These are phyloP conservation scores for Anisogramma anomala DNA, from an alignment of 2,329 filamentous ascomycete species.

Conservation along the genomic window DNA sequence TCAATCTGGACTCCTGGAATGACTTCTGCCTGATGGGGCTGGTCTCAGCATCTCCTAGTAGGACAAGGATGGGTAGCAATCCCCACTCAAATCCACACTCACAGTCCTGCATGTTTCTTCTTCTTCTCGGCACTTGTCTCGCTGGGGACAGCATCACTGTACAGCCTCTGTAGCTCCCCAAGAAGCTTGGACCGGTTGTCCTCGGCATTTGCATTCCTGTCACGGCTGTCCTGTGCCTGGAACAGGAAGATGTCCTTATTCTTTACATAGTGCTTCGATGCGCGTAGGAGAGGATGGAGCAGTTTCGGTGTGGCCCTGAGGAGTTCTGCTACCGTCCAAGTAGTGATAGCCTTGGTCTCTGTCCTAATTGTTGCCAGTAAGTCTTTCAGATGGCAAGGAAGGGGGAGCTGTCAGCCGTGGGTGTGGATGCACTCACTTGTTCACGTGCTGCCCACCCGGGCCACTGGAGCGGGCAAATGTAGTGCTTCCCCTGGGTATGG, in stretches of 20 bases:
- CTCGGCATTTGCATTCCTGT: slow-evolving; percentile 38
- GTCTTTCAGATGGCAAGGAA: background rate
- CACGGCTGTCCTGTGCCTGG: slow-evolving; percentile 43
- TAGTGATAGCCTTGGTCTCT: slow-evolving; percentile 47
- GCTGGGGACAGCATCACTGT: slow-evolving; percentile 33
- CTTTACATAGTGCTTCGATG: slow-evolving; percentile 42
- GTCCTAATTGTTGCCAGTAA: slow-evolving; percentile 32
- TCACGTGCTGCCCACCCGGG: slow-evolving; percentile 50
- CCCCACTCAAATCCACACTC: no score
- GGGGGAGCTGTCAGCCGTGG: no score
- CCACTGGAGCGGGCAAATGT: slow-evolving; percentile 48
- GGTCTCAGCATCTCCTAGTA: slow-evolving; percentile 15
- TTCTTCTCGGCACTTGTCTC: slow-evolving; percentile 34
- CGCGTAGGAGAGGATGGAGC: slow-evolving; percentile 34
- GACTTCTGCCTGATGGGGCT: slow-evolving; percentile 33
- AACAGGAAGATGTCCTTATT: slow-evolving; percentile 42
- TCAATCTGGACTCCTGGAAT: slow-evolving; percentile 34
- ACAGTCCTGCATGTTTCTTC: slow-evolving; percentile 39
- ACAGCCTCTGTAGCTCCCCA: slow-evolving; percentile 38
- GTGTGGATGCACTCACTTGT: slow-evolving; percentile 43
- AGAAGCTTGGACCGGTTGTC: slow-evolving; percentile 39
- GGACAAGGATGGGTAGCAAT: no score
- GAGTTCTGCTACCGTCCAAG: slow-evolving; percentile 38
- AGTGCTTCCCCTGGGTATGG: slow-evolving; percentile 40
- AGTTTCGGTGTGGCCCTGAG: slow-evolving; percentile 33